These are phyloP conservation scores for Clonostachys rhizophaga DNA, from an alignment of 2,329 filamentous ascomycete species.

Conservation along the genomic window DNA sequence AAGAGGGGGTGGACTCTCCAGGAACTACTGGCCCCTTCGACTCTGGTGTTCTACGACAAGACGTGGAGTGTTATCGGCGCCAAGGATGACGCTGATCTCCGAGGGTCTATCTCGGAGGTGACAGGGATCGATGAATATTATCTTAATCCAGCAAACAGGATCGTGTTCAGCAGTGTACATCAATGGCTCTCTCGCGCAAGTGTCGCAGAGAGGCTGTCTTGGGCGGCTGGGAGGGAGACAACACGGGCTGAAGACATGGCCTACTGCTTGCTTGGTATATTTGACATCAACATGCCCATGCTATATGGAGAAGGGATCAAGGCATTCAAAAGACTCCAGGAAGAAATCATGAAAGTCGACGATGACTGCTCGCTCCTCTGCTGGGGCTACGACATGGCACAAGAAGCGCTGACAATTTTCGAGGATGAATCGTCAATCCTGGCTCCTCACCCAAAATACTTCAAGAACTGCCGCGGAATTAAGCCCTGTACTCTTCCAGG, in stretches of 20 bases:
- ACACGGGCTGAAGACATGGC: conserved; percentile 11
- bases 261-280: conserved; percentile 13
- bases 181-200: conserved; percentile 2
- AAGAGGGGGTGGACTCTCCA: conserved; percentile 45
- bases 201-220: conserved; percentile 10
- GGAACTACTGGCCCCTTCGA: conserved; percentile 40
- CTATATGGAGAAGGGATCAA: conserved; percentile 11
- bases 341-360: conserved; percentile 8
- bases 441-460: background rate
- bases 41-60: conserved; percentile 12
- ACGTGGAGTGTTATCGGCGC: conserved; percentile 6
- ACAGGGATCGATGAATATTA: conserved; percentile 3
- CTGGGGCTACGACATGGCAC: conserved; percentile 4
- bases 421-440: conserved; percentile 1
- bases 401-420: background rate
- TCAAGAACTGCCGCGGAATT: background rate
- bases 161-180: background rate
- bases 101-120: conserved; percentile 2
- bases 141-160: background rate
- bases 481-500: background rate
- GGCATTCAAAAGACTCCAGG: conserved; percentile 11
- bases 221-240: conserved; percentile 8
- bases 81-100: background rate
- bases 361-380: conserved; percentile 11
- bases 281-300: conserved; percentile 13